These are phyloP conservation scores for Dothidotthia symphoricarpi DNA, from an alignment of 2,329 filamentous ascomycete species.

Conservation along the genomic window DNA sequence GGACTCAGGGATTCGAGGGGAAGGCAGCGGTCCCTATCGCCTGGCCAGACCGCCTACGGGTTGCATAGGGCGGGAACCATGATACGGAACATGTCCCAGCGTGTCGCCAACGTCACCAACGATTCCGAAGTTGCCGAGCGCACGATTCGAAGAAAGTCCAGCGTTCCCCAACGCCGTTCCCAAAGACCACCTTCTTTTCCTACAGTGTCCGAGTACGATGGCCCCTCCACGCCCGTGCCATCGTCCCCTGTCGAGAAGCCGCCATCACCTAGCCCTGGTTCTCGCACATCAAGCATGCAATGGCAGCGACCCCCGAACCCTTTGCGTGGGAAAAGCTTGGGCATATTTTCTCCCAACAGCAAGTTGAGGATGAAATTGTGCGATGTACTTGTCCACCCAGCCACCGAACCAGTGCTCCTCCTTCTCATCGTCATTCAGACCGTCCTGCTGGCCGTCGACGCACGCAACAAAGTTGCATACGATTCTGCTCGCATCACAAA, in stretches of 20 bases:
- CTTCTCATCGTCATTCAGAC: constrained; percentile 85
- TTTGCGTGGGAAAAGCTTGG: constrained; percentile 79
- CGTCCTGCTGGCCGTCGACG: constrained; percentile 81
- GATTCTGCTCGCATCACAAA: constrained; percentile 52
- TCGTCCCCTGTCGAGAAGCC: constrained; percentile 41
- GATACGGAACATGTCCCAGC: constrained; percentile 78
- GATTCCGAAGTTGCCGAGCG: constrained; percentile 81
- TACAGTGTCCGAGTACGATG: constrained; percentile 53
- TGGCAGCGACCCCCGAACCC: constrained; percentile 62
- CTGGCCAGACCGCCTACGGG: constrained; percentile 47
- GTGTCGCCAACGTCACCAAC: constrained; percentile 95
- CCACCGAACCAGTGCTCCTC: constrained; percentile 82
- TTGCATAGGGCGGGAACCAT: constrained; percentile 52
- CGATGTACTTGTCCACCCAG: constrained; percentile 79
- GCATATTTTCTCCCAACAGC: constrained; percentile 79
- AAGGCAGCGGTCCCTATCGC: constrained; percentile 52
- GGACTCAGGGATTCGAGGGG: constrained; percentile 37
- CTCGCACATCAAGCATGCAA: constrained; percentile 41
- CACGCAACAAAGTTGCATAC: constrained; percentile 67
- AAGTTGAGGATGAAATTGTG: constrained; percentile 71
- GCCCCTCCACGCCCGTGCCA: constrained; percentile 31
- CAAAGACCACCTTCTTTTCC: constrained; percentile 54
- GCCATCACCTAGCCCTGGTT: constrained; percentile 30
- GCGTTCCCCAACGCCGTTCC: constrained; percentile 55
- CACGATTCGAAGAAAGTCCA: constrained; percentile 61